phyloP scores from a whole-genome alignment of 805 yeast species.

The Ogataea ganodermae region DNA sequence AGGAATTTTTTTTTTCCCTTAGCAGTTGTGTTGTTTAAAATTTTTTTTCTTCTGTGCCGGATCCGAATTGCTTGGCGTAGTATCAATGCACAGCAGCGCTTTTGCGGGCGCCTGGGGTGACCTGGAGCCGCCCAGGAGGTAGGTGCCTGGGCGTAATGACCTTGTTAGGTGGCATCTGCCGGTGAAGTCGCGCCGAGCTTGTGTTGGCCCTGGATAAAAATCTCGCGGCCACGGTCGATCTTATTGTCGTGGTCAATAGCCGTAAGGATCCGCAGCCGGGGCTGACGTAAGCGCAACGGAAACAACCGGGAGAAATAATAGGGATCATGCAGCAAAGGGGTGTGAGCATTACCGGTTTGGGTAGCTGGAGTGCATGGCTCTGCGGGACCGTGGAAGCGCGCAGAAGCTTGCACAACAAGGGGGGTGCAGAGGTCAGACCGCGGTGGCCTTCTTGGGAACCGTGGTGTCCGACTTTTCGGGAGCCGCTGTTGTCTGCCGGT shows the following conservation, averaged over 20 bases:
- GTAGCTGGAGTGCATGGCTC: conserved; percentile 1
- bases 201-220: conserved; percentile 1
- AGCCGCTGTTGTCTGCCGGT: background rate
- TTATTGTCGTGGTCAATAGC: conserved; percentile 2
- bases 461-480: background rate
- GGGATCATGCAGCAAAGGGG: background rate
- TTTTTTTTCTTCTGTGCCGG: too few relatives aligned
- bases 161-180: background rate
- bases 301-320: conserved; percentile 6
- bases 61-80: background rate
- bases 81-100: background rate
- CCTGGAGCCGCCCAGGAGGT: background rate
- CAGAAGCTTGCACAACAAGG: background rate
- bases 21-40: too few relatives aligned
- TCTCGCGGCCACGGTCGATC: conserved; percentile 4
- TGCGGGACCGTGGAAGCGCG: conserved; percentile 7
- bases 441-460: background rate
- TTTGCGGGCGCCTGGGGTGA: background rate
- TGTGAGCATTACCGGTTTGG: background rate
- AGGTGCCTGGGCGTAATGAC: background rate
- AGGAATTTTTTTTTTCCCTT: background rate
- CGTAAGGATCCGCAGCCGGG: background rate
- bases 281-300: conserved; percentile 7
- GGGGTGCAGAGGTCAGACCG: background rate
- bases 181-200: conserved; percentile 3